Conservation (phyloP, 2,329 filamentous ascomycete species). For the Fusarium citri region DNA sequence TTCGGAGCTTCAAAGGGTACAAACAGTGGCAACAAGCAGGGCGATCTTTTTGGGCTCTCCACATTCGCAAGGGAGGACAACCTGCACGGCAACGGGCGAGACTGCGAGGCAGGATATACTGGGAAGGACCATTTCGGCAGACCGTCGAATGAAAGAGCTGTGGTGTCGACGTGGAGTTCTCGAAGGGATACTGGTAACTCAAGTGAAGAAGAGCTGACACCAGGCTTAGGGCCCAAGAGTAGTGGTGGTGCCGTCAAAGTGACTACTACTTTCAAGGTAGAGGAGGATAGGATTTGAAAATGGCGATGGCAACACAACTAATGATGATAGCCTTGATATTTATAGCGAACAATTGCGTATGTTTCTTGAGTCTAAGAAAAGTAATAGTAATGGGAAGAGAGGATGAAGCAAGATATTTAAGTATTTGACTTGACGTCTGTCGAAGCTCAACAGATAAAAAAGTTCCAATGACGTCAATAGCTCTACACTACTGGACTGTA, state of each 20-base stretch:
- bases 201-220: conserved; percentile 40
- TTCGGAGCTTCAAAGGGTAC: conserved; percentile 18
- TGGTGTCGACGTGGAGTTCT: conserved; percentile 29
- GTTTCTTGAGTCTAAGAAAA: neutral
- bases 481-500: neutral
- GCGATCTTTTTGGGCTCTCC: conserved; percentile 46
- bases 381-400: neutral
- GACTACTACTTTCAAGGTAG: conserved; percentile 31
- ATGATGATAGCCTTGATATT: conserved; percentile 27
- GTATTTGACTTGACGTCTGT: neutral
- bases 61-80: conserved; percentile 46
- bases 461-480: conserved; percentile 32
- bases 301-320: conserved; percentile 1
- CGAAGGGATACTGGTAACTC: conserved; percentile 22
- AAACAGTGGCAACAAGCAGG: conserved; percentile 25
- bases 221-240: conserved; percentile 11
- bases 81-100: conserved; percentile 32
- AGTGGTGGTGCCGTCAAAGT: conserved; percentile 28
- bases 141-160: conserved; percentile 25
- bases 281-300: conserved; percentile 37
- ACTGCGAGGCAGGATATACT: conserved; percentile 35
- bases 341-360: conserved; percentile 13
- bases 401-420: conserved; percentile 10
- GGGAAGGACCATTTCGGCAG: conserved; percentile 31
- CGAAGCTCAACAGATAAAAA: conserved; percentile 2